Percentiles rank a stretch among this genome's conserved stretches.
phyloP scores from a whole-genome alignment of 1,139 yeast genomes.

The Candida tetrigidarum region DNA sequence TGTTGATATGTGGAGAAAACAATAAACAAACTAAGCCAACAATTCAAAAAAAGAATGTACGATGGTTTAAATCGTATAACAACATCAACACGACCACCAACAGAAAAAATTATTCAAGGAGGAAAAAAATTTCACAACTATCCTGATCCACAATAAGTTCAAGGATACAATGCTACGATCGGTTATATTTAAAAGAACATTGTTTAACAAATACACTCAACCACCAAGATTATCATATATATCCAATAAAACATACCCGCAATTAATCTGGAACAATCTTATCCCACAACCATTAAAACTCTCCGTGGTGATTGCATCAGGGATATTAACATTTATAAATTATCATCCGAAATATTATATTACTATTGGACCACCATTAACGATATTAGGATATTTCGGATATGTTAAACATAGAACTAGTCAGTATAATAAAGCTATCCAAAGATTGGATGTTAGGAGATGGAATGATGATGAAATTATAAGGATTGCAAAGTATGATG shows the following conservation, averaged over 20 bases:
- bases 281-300: slow-evolving; percentile 35
- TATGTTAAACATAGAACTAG: slow-evolving; percentile 19
- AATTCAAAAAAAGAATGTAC: too few species aligned
- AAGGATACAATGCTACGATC: slow-evolving; percentile 5
- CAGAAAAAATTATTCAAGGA: too few species aligned
- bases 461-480: slow-evolving; percentile 20
- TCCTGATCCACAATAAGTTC: too few species aligned
- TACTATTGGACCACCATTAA: slow-evolving; percentile 43
- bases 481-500: slow-evolving; percentile 37
- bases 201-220: slow-evolving; percentile 12
- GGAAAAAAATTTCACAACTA: background rate
- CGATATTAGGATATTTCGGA: slow-evolving; percentile 30
- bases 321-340: slow-evolving; percentile 37
- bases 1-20: background rate
- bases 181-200: slow-evolving; percentile 1
- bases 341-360: slow-evolving; percentile 39
- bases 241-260: slow-evolving; percentile 29
- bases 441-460: slow-evolving; percentile 14
- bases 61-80: too few species aligned
- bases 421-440: slow-evolving; percentile 22
- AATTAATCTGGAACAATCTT: slow-evolving; percentile 30
- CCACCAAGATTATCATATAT: slow-evolving; percentile 41
- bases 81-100: too few species aligned
- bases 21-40: too few species aligned
- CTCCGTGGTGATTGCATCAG: slow-evolving; percentile 28